A percentile compares a stretch with the other conserved stretches of the same genome.
phyloP scores from a whole-genome alignment of 2,329 filamentous ascomycete species.

The Colletotrichum somersetense region DNA sequence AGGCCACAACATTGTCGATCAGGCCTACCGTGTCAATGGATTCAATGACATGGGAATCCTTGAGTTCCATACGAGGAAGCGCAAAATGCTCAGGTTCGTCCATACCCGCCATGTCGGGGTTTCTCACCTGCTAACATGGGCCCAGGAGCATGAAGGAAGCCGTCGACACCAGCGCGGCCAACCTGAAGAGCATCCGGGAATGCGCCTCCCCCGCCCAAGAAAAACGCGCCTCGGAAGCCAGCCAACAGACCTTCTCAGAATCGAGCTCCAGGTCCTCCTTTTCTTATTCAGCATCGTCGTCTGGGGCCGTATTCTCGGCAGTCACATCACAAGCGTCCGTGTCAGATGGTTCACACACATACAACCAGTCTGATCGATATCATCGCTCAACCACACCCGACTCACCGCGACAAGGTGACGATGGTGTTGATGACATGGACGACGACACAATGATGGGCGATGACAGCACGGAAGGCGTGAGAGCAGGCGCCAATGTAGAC shows the following conservation, averaged over 20 bases:
- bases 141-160: slow-evolving; percentile 26
- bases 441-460: slow-evolving; percentile 14
- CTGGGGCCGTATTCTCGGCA: slow-evolving; percentile 15
- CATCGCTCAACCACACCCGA: slow-evolving; percentile 16
- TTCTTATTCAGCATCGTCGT: slow-evolving; percentile 28
- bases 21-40: slow-evolving; percentile 18
- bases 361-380: slow-evolving; percentile 16
- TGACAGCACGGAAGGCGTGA: slow-evolving; percentile 8
- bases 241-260: slow-evolving; percentile 18
- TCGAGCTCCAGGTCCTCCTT: slow-evolving; percentile 41
- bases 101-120: not conserved
- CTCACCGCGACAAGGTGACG: slow-evolving; percentile 16
- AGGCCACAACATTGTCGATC: slow-evolving; percentile 32
- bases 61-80: slow-evolving; percentile 27
- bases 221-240: not conserved
- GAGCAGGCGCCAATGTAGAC: slow-evolving; percentile 49
- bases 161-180: not conserved
- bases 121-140: not conserved
- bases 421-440: not conserved
- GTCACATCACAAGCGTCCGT: slow-evolving; percentile 24
- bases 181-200: slow-evolving; percentile 16
- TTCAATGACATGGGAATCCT: slow-evolving; percentile 35
- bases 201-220: slow-evolving; percentile 13
- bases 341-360: slow-evolving; percentile 12
- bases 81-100: slow-evolving; percentile 31